phyloP scores from a whole-genome alignment of 805 yeast genomes.

The Wickerhamomyces strasburgensis region DNA sequence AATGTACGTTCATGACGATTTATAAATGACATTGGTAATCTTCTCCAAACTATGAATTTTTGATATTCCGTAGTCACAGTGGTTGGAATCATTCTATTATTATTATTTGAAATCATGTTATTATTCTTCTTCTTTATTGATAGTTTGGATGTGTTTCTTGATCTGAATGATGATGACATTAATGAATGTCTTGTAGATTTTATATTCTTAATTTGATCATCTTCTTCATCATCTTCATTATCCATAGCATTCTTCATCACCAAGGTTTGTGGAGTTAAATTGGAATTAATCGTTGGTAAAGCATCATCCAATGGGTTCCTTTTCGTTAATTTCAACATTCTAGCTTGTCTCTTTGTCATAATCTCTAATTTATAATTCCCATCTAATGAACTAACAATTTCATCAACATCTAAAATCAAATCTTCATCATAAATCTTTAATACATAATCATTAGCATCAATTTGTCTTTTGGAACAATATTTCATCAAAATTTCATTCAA shows the following conservation, averaged over 20 bases:
- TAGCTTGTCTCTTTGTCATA: slow-evolving; percentile 37
- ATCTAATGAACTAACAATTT: slow-evolving; percentile 36
- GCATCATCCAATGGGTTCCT: slow-evolving; percentile 21
- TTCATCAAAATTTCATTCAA: slow-evolving; percentile 33
- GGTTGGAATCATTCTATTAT: slow-evolving; percentile 18
- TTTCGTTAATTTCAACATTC: slow-evolving; percentile 30
- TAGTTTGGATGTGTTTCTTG: slow-evolving; percentile 29
- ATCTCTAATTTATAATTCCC: slow-evolving; percentile 38
- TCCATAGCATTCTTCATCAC: slow-evolving; percentile 9
- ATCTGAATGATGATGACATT: slow-evolving; percentile 28
- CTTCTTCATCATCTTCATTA: slow-evolving; percentile 1
- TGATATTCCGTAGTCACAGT: slow-evolving; percentile 44
- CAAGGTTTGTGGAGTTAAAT: slow-evolving; percentile 26
- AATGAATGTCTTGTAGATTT: slow-evolving; percentile 4
- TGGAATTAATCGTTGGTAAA: slow-evolving; percentile 25
- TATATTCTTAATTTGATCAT: not conserved
- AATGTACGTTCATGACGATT: slow-evolving; percentile 76
- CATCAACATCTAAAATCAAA: slow-evolving; percentile 31
- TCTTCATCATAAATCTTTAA: slow-evolving; percentile 31
- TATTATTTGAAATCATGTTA: too few relatives aligned
- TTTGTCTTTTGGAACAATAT: slow-evolving; percentile 30
- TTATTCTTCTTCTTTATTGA: slow-evolving; percentile 24
- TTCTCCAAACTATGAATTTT: slow-evolving; percentile 83
- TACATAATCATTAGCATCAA: slow-evolving; percentile 33
- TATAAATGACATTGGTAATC: slow-evolving; percentile 80